phyloP scores from a whole-genome alignment of 2,329 filamentous ascomycete genomes.

The Aureobasidium mangrovei region DNA sequence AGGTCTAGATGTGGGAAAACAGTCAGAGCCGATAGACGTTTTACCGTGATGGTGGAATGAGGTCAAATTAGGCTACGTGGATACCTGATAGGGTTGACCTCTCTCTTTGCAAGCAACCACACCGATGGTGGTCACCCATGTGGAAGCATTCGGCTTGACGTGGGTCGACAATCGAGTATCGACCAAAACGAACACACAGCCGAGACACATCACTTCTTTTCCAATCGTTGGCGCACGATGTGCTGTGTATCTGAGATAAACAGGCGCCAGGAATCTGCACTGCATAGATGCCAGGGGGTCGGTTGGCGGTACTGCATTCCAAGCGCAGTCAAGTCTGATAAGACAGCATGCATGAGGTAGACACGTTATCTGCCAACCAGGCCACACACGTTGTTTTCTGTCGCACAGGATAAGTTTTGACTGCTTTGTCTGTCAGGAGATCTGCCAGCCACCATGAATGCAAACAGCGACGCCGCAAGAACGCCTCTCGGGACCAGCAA shows the following conservation, averaged over 20 bases:
- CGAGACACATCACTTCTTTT: background rate
- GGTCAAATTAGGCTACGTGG: background rate
- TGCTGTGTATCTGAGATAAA: background rate
- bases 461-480: no score
- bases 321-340: background rate
- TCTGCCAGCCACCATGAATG: no score
- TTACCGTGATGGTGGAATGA: background rate
- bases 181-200: background rate
- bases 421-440: no score
- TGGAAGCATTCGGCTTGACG: no score
- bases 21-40: background rate
- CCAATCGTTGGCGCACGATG: background rate
- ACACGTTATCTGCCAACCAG: no score
- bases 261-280: background rate
- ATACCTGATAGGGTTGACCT: background rate
- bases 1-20: background rate
- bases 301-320: slow-evolving; percentile 9
- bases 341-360: no score
- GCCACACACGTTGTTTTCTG: no score
- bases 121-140: no score
- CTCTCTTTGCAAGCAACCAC: background rate
- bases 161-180: background rate
- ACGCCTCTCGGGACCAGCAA: no score
- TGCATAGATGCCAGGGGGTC: slow-evolving; percentile 1
- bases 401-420: no score